Base-by-base conservation (phyloP, 1,284 basidiomycete genomes). In the Abortiporus biennis region DNA sequence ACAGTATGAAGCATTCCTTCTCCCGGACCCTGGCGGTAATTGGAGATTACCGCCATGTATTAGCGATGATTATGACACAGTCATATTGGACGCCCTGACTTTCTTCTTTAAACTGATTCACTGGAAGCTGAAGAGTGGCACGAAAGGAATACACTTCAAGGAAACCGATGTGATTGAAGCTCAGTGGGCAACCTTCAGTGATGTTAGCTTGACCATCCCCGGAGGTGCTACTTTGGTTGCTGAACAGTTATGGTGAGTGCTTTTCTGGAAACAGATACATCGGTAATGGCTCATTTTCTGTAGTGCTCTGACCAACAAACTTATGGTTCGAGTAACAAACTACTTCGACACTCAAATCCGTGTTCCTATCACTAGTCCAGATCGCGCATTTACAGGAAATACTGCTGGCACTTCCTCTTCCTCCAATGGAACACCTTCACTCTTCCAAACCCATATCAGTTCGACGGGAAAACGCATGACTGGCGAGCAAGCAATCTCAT, bases 91-190 rank as follows among this genome's bases (percentile, higher is more conserved):
- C 50, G 91, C 92, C 6, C 70, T 99, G 51, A 76, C 81, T 6
- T 85, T 85, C 61, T 96, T 99, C 68, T 99, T 99, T 76, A 86
- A 81, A 56, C 71, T 99, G 24, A 81, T 99, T 22, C 91, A 96
- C 54, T 92, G 87, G 85, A 96, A 97, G 62, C 74, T 99, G 41
- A 95, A 95, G 65, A 90, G 88, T 48, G 89, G 88, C n/a, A 76
- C 80, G 44, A 92, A 90, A 59, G 86, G 87, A 19, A 88, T 94
- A 40, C 91, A 95, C 63, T 96, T 97, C 69, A 95, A 96, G 56
- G 95, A 99, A 68, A 97, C 94, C 1, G 96, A 99, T 58, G 83
- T 98, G 19, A 75, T 99, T 23, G 96, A 99, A 61, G 86, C 87
- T 17, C 94, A 99, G 55, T 97, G 94, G 91, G 83, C 86, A 32